Percentiles rank a stretch among this genome's conserved stretches.
These are phyloP conservation scores for Phoma herbarum DNA, from an alignment of 2,329 filamentous ascomycete genomes.

Conservation along the genomic window DNA sequence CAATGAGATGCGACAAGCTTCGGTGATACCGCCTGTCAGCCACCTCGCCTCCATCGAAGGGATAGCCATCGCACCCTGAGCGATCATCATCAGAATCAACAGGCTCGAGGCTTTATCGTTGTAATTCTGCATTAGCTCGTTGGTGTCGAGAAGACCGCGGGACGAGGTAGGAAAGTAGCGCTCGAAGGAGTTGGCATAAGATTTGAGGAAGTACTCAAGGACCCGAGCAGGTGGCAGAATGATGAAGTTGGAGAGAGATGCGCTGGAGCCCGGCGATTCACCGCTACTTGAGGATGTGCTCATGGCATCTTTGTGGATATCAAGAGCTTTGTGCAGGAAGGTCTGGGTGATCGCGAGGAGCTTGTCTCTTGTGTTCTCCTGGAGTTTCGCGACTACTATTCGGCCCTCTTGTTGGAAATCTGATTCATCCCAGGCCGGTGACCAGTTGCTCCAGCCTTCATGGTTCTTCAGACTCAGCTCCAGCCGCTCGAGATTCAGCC, in stretches of 20 bases:
- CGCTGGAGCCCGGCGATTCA: constrained; percentile 58
- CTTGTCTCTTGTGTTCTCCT: constrained; percentile 69
- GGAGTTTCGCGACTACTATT: constrained; percentile 58
- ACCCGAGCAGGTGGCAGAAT: constrained; percentile 72
- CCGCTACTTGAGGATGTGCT: constrained; percentile 53
- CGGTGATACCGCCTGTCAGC: constrained; percentile 71
- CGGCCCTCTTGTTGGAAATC: constrained; percentile 59
- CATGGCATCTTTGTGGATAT: constrained; percentile 68
- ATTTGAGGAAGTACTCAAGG: constrained; percentile 72
- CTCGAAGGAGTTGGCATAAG: constrained; percentile 71
- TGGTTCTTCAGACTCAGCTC: constrained; percentile 62
- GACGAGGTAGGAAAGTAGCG: constrained; percentile 72
- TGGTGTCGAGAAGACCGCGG: constrained; percentile 69
- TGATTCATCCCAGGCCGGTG: constrained; percentile 59
- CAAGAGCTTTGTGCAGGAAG: constrained; percentile 74
- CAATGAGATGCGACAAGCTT: constrained; percentile 75
- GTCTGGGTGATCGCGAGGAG: constrained; percentile 76
- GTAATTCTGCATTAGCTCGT: constrained; percentile 68
- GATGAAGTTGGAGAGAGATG: constrained; percentile 66
- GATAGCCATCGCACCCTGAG: constrained; percentile 73
- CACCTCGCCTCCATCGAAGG: constrained; percentile 71
- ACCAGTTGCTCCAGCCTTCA: constrained; percentile 62
- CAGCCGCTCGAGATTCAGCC: constrained; percentile 60
- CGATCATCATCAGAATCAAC: constrained; percentile 75
- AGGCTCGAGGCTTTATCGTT: constrained; percentile 72